These are phyloP conservation scores for Chlorociboria aeruginascens DNA, from an alignment of 495 filamentous ascomycete species.

Conservation along the genomic window DNA sequence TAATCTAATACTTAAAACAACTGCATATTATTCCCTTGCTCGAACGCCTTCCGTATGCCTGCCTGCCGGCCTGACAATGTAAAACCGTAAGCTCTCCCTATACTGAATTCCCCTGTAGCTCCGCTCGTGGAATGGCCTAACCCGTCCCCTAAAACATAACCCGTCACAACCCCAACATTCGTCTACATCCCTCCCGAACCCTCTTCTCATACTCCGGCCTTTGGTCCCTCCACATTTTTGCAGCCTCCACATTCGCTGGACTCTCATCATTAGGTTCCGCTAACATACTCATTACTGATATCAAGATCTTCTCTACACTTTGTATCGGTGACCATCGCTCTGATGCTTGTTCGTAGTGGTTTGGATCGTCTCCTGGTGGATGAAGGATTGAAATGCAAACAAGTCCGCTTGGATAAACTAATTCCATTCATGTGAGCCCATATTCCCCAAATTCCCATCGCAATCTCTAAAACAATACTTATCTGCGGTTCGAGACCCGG, in stretches of 20 bases:
- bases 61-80: not conserved
- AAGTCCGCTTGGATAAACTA: slow-evolving; percentile 82
- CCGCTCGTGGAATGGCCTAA: too few species aligned
- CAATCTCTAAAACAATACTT: too few species aligned
- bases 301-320: slow-evolving; percentile 95
- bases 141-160: too few species aligned
- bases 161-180: slow-evolving; percentile 38
- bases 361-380: slow-evolving; percentile 95
- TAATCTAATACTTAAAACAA: not conserved
- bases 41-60: not conserved
- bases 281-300: slow-evolving; percentile 97
- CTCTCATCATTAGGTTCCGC: slow-evolving; percentile 98
- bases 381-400: slow-evolving; percentile 99
- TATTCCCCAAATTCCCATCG: not conserved
- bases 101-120: too few species aligned
- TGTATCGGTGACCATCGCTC: slow-evolving; percentile 97
- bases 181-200: slow-evolving; percentile 62
- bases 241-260: slow-evolving; percentile 94
- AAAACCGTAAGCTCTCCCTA: too few species aligned
- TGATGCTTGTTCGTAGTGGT: slow-evolving; percentile 93
- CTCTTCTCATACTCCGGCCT: slow-evolving; percentile 74
- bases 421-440: slow-evolving; percentile 1
- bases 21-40: not conserved
- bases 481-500: too few species aligned
- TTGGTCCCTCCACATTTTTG: slow-evolving; percentile 94